Evolutionary conservation across 371 early-diverging fungal genomes (phyloP).

Genomic region (Actinomortierella wolfii): DNA sequence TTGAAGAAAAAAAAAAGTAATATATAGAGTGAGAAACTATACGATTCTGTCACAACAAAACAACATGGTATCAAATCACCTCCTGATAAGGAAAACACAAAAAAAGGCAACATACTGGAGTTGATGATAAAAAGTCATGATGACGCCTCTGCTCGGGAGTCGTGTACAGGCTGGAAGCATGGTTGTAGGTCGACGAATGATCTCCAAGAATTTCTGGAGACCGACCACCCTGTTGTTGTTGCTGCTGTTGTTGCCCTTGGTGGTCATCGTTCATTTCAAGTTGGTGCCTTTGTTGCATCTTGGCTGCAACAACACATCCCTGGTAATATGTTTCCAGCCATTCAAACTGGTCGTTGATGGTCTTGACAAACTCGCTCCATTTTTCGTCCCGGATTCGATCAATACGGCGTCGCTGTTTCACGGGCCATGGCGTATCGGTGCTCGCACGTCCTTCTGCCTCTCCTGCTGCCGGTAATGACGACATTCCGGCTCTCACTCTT

Average conservation of each 20-base stretch:
- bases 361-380: slow-evolving; percentile 19
- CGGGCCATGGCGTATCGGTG: slow-evolving; percentile 17
- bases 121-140: neutral
- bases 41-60: no score
- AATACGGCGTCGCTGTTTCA: slow-evolving; percentile 18
- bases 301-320: slow-evolving; percentile 40
- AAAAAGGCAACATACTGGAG: neutral
- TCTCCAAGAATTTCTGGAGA: neutral
- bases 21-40: no score
- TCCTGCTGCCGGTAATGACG: no score
- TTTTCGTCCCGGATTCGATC: slow-evolving; percentile 29
- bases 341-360: slow-evolving; percentile 25
- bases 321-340: slow-evolving; percentile 45
- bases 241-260: neutral
- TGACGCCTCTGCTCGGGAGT: neutral
- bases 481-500: no score
- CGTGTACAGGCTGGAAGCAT: neutral
- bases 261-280: slow-evolving; percentile 1
- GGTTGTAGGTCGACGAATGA: neutral
- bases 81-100: no score
- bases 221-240: neutral
- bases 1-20: no score
- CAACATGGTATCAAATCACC: no score
- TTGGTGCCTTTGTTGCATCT: neutral
- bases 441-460: neutral